phyloP scores from a whole-genome alignment of 2,329 filamentous ascomycete genomes.

The Penicillium sp. region DNA sequence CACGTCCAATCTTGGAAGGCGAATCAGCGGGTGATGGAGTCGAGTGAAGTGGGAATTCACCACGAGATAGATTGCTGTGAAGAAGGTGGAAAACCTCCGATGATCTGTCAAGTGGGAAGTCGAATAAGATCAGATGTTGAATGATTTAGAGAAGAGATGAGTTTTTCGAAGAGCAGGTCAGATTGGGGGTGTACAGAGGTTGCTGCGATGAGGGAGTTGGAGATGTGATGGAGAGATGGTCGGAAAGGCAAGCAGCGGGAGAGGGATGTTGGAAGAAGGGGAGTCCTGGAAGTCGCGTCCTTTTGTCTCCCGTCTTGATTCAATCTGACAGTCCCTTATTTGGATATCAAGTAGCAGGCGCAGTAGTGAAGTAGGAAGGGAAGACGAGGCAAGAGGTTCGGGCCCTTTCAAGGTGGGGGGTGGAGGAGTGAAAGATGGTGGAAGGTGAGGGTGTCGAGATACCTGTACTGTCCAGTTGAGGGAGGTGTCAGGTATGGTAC shows the following conservation, averaged over 20 bases:
- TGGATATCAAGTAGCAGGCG: background rate
- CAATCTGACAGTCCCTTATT: background rate
- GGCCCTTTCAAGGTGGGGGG: conserved; percentile 19
- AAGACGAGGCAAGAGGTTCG: conserved; percentile 6
- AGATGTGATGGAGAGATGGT: conserved; percentile 2
- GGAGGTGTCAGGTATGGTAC: conserved; percentile 39
- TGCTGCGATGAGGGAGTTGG: background rate
- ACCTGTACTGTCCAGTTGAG: conserved; percentile 12
- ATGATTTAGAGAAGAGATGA: background rate
- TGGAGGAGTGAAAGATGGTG: conserved; percentile 20
- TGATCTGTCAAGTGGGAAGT: background rate
- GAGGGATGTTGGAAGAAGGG: conserved; percentile 11
- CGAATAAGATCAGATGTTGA: background rate
- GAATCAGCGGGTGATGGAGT: conserved; percentile 24
- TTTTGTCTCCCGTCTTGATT: conserved; percentile 16
- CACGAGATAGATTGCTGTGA: conserved; percentile 18
- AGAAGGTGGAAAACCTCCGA: conserved; percentile 1
- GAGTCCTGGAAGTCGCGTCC: conserved; percentile 22
- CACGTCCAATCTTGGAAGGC: conserved; percentile 23
- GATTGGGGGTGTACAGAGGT: background rate
- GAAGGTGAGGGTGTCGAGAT: conserved; percentile 29
- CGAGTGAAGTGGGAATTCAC: conserved; percentile 15
- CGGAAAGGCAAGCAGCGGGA: background rate
- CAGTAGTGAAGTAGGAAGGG: conserved; percentile 5
- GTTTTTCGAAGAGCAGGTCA: background rate